Evolutionary conservation across 345 rosid species (phyloP).

Genomic region (Eucalyptus sideroxylon): DNA sequence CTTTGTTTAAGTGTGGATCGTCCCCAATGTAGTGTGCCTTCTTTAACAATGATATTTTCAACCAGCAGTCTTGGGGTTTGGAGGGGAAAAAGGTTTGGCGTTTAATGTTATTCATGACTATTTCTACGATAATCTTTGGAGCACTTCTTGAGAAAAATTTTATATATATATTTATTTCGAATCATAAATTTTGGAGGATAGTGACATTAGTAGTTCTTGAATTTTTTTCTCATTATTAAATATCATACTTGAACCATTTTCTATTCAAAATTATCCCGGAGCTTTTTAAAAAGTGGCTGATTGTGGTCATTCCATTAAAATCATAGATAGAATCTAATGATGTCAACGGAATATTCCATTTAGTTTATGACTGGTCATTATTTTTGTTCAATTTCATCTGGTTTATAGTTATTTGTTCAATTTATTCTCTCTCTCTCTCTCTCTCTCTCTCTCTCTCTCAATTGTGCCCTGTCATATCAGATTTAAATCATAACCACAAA

Average conservation of each 20-base stretch:
- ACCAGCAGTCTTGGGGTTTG: neutral
- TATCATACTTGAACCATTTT: neutral
- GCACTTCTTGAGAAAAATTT: neutral
- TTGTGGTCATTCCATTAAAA: neutral
- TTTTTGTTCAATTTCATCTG: neutral
- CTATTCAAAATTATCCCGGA: neutral
- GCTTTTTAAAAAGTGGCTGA: neutral
- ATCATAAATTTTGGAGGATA: neutral
- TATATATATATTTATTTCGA: neutral
- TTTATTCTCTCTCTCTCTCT: neutral
- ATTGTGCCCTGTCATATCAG: neutral
- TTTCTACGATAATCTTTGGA: neutral
- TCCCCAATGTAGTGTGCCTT: neutral
- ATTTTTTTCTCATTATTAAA: neutral
- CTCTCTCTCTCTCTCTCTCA: neutral
- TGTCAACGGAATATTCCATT: neutral
- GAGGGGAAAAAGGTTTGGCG: neutral
- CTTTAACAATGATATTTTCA: neutral
- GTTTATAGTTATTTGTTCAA: neutral
- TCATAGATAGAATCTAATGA: neutral
- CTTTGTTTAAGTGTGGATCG: neutral
- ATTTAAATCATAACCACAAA: neutral
- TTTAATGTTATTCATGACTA: neutral
- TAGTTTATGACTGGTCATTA: neutral
- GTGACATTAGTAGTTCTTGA: neutral